Conservation (phyloP, 2,329 filamentous ascomycete genomes). For the Chaetomiaceae sp. region DNA sequence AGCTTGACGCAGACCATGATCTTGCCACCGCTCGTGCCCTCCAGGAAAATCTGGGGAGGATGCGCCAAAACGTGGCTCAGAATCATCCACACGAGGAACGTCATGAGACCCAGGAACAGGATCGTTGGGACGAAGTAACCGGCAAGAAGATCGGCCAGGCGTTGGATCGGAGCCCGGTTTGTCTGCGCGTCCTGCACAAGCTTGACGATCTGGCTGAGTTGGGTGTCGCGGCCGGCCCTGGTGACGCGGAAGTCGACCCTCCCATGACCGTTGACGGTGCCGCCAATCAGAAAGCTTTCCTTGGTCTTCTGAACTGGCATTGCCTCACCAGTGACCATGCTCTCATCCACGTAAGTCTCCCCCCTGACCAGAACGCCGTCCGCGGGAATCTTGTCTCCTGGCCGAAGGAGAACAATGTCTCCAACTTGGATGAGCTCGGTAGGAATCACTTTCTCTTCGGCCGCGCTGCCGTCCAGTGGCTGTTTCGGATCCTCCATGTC, state of each 20-base stretch:
- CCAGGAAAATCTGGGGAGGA: constrained; percentile 83
- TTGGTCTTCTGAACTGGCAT: constrained; percentile 90
- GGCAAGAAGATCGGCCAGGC: constrained; percentile 83
- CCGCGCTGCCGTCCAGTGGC: constrained; percentile 53
- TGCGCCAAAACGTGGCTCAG: constrained; percentile 78
- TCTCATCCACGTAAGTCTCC: constrained; percentile 92
- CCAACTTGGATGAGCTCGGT: constrained; percentile 93
- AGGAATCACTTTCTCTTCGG: constrained; percentile 81
- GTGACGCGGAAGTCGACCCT: constrained; percentile 90
- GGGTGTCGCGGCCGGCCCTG: constrained; percentile 87
- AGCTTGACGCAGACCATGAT: constrained; percentile 96
- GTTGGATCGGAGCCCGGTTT: constrained; percentile 87
- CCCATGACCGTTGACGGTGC: constrained; percentile 92
- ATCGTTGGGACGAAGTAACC: constrained; percentile 94
- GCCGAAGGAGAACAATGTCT: constrained; percentile 86
- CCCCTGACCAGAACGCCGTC: constrained; percentile 84
- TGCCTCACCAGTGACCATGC: constrained; percentile 97
- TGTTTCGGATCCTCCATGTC: constrained; percentile 44
- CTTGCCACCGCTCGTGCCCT: constrained; percentile 77
- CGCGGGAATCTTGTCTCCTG: constrained; percentile 93
- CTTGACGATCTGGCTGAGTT: constrained; percentile 96
- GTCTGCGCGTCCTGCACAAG: constrained; percentile 98
- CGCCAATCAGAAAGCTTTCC: constrained; percentile 76
- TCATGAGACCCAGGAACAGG: constrained; percentile 74
- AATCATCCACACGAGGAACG: constrained; percentile 91